phyloP scores from a whole-genome alignment of 176 grass and related monocot species.

The Oryza meyeriana region DNA sequence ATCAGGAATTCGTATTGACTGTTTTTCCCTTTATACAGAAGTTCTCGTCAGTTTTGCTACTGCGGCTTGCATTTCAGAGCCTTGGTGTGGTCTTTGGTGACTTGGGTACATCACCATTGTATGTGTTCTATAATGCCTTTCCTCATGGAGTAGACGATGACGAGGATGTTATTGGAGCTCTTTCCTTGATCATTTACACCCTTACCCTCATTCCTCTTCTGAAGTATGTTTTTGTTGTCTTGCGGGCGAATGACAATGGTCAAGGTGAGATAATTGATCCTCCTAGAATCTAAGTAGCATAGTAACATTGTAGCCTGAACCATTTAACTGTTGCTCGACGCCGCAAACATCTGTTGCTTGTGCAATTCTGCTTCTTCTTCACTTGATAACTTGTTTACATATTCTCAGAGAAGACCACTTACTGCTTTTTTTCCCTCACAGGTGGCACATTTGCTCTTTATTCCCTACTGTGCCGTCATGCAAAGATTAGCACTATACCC shows the following conservation, averaged over 20 bases:
- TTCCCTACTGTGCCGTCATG: slow-evolving; percentile 91
- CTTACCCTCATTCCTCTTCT: slow-evolving; percentile 90
- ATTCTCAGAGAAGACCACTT: not conserved
- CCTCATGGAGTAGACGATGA: slow-evolving; percentile 64
- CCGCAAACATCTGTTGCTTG: not conserved
- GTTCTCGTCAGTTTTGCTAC: slow-evolving; percentile 59
- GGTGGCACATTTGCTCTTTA: slow-evolving; percentile 99
- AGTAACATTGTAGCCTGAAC: slow-evolving; percentile 8
- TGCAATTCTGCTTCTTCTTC: not conserved
- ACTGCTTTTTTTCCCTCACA: slow-evolving; percentile 28
- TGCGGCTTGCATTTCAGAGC: slow-evolving; percentile 92
- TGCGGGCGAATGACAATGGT: slow-evolving; percentile 94
- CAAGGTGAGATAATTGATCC: slow-evolving; percentile 58
- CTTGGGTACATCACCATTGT: slow-evolving; percentile 88
- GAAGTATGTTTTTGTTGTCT: slow-evolving; percentile 92
- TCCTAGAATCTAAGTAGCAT: not conserved
- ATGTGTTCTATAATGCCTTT: slow-evolving; percentile 94
- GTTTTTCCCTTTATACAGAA: slow-evolving; percentile 55
- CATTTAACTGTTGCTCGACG: not conserved
- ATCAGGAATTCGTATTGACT: slow-evolving; percentile 22
- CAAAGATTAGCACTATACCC: slow-evolving; percentile 95
- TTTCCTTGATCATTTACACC: slow-evolving; percentile 98
- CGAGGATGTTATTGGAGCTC: slow-evolving; percentile 93
- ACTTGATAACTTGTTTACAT: slow-evolving; percentile 13
- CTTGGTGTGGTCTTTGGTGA: slow-evolving; percentile 99